phyloP scores from a whole-genome alignment of 2,329 filamentous ascomycete species.

The Fusarium phyllophilum region DNA sequence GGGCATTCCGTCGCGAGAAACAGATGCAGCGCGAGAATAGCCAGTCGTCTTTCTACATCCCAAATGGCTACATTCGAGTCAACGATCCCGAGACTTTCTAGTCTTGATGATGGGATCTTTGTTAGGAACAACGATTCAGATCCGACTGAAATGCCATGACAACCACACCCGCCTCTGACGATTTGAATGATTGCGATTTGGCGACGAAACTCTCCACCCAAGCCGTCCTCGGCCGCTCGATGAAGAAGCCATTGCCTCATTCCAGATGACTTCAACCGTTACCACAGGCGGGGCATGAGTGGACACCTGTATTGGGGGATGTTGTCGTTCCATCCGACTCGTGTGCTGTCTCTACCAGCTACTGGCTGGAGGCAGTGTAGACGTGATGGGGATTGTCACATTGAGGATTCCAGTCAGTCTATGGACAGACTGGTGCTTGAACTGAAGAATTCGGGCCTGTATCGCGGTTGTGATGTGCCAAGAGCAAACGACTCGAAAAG shows the following conservation, averaged over 20 bases:
- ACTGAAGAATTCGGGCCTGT: too few relatives aligned
- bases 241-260: background rate
- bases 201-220: background rate
- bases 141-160: background rate
- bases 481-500: background rate
- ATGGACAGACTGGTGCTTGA: too few relatives aligned
- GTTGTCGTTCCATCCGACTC: background rate
- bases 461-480: too few relatives aligned
- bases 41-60: too few relatives aligned
- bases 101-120: background rate
- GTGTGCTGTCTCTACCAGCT: background rate
- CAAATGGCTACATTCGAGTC: background rate
- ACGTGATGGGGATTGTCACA: background rate
- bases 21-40: too few relatives aligned
- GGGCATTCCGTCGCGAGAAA: too few relatives aligned
- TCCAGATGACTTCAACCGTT: background rate
- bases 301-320: background rate
- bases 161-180: background rate
- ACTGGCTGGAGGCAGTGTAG: background rate
- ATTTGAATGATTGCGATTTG: background rate
- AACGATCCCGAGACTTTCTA: background rate
- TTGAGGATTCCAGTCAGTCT: too few relatives aligned
- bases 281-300: background rate
- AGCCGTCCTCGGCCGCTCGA: rapidly evolving
- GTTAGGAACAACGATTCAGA: background rate